Evolutionary conservation across 2,329 filamentous ascomycete genomes (phyloP).

Genomic region (Tympanopsis confertula): DNA sequence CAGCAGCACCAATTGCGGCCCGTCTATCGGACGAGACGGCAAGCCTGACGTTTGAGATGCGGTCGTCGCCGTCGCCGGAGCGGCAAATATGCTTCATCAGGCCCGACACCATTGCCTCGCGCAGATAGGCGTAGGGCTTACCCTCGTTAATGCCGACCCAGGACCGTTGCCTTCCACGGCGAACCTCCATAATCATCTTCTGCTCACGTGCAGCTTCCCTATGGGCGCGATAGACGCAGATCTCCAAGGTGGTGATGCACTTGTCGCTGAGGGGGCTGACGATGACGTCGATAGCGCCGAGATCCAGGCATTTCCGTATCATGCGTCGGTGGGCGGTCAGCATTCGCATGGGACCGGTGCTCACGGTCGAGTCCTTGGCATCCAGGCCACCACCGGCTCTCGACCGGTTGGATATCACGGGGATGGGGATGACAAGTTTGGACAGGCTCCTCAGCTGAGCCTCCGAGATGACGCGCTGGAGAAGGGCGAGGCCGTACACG

Average conservation of each 20-base stretch:
- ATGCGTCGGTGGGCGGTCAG: constrained; percentile 52
- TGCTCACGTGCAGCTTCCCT: constrained; percentile 65
- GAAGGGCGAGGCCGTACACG: constrained; percentile 44
- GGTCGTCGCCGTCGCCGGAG: constrained; percentile 41
- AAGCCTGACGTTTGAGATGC: constrained; percentile 53
- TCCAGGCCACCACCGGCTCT: background rate
- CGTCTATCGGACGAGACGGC: constrained; percentile 55
- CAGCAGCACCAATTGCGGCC: constrained; percentile 50
- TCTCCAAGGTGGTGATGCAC: constrained; percentile 62
- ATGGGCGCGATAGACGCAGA: constrained; percentile 74
- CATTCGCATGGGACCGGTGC: constrained; percentile 15
- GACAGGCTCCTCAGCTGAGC: constrained; percentile 35
- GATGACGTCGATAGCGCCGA: constrained; percentile 78
- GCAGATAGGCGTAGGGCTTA: constrained; percentile 77
- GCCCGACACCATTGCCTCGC: constrained; percentile 86
- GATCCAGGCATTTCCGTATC: constrained; percentile 81
- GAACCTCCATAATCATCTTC: constrained; percentile 59
- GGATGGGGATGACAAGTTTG: constrained; percentile 35
- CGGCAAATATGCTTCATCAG: constrained; percentile 85
- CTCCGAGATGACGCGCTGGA: constrained; percentile 29
- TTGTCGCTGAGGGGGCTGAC: constrained; percentile 66
- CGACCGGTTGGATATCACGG: constrained; percentile 17
- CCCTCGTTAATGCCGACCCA: constrained; percentile 83
- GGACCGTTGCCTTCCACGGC: constrained; percentile 72
- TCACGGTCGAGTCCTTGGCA: constrained; percentile 12